phyloP scores from a whole-genome alignment of 129 eudicot species.

The Daucus carota region DH1_v3.0 NC_030381.2:2929501-2930000 shows the following conservation, averaged over 20 bases:
- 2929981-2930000: background rate
- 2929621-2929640: background rate
- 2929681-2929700: background rate
- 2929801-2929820: slow-evolving; percentile 82
- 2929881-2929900: slow-evolving; percentile 99
- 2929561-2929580: background rate
- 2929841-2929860: slow-evolving; percentile 92
- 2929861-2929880: slow-evolving; percentile 92
- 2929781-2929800: slow-evolving; percentile 89
- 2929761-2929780: slow-evolving; percentile 91
- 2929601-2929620: background rate
- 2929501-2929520: background rate
- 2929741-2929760: slow-evolving; percentile 84
- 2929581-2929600: background rate
- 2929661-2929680: background rate
- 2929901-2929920: slow-evolving; percentile 89
- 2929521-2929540: background rate
- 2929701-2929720: background rate
- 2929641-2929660: background rate
- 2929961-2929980: slow-evolving; percentile 6
- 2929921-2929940: slow-evolving; percentile 34
- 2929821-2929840: slow-evolving; percentile 82
- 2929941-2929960: slow-evolving; percentile 7
- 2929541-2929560: background rate
- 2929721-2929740: background rate